Percentiles rank a stretch among this genome's conserved stretches.
These are phyloP conservation scores for Zoysia pacifica DNA, from an alignment of 176 grass and related monocot genomes.

Conservation along the genomic window DNA sequence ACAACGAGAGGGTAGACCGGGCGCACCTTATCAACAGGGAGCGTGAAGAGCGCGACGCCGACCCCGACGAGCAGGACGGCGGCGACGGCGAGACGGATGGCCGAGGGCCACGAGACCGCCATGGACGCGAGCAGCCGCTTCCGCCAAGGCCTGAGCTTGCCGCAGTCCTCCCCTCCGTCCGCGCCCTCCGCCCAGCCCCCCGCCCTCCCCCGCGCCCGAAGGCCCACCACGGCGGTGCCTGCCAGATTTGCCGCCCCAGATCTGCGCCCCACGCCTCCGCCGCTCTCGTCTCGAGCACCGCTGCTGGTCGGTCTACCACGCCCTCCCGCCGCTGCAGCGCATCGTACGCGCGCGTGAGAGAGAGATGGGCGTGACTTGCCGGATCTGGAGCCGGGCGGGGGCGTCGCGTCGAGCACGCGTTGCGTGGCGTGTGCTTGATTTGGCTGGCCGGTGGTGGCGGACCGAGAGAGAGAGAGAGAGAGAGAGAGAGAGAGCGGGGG, in stretches of 20 bases:
- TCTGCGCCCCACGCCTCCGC: neutral
- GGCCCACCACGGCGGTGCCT: slow-evolving; percentile 66
- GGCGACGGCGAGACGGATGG: slow-evolving; percentile 65
- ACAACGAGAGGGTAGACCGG: neutral
- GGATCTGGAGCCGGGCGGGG: slow-evolving; percentile 27
- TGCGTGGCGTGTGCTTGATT: slow-evolving; percentile 7
- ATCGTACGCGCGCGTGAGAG: neutral
- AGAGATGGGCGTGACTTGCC: no score
- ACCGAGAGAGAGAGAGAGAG: neutral
- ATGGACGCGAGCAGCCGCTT: slow-evolving; percentile 68
- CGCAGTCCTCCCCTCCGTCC: slow-evolving; percentile 57
- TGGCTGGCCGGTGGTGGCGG: slow-evolving; percentile 7
- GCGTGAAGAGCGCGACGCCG: slow-evolving; percentile 70
- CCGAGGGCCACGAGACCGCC: slow-evolving; percentile 74
- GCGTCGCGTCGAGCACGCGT: slow-evolving; percentile 4
- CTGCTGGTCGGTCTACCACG: slow-evolving; percentile 7
- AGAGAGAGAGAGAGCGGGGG: neutral
- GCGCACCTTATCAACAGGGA: slow-evolving; percentile 86
- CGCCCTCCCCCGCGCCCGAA: slow-evolving; percentile 62
- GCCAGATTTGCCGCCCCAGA: slow-evolving; percentile 61
- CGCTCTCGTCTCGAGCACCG: neutral
- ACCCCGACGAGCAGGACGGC: slow-evolving; percentile 61
- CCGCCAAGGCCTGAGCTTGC: slow-evolving; percentile 64
- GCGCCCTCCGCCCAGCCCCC: slow-evolving; percentile 62
- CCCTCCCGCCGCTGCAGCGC: slow-evolving; percentile 12